phyloP scores from a whole-genome alignment of 495 filamentous ascomycete genomes.

The Aspergillus leporis region DNA sequence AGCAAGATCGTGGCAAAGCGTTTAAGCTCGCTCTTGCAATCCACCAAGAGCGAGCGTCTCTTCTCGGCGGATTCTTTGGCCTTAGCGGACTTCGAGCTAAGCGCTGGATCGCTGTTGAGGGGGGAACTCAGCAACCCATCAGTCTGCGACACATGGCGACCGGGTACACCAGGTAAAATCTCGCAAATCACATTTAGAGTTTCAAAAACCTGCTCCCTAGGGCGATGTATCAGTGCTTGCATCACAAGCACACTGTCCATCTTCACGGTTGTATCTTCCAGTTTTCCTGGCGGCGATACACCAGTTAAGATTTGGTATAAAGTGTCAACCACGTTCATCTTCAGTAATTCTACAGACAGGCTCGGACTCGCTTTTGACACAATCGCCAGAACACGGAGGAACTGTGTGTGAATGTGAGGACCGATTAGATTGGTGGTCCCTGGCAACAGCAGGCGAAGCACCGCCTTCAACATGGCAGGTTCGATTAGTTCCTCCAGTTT shows the following conservation, averaged over 20 bases:
- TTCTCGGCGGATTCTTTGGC: constrained; percentile 71
- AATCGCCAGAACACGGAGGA: constrained; percentile 86
- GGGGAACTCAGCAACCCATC: constrained; percentile 55
- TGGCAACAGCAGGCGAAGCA: constrained; percentile 87
- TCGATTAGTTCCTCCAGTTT: constrained; percentile 92
- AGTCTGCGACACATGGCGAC: constrained; percentile 40
- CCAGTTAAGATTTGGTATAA: constrained; percentile 97
- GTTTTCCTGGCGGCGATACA: constrained; percentile 82
- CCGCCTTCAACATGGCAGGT: constrained; percentile 78
- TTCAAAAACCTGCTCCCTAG: constrained; percentile 95
- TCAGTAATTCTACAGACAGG: constrained; percentile 86
- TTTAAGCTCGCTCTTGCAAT: constrained; percentile 81
- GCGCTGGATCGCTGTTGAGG: constrained; percentile 36
- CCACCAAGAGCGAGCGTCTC: constrained; percentile 71
- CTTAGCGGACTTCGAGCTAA: constrained; percentile 38
- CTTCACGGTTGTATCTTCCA: constrained; percentile 79
- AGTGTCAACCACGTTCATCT: constrained; percentile 97
- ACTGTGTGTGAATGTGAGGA: constrained; percentile 93
- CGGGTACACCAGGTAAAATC: constrained; percentile 65
- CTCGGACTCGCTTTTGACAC: constrained; percentile 83
- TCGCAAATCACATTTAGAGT: constrained; percentile 98
- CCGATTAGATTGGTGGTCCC: constrained; percentile 96
- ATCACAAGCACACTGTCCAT: constrained; percentile 98
- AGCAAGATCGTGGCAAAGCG: constrained; percentile 95
- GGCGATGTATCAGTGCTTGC: constrained; percentile 95